Percentiles rank a stretch among this genome's conserved stretches.
Evolutionary conservation across 2,329 filamentous ascomycete genomes (phyloP).

Genomic region (Cercospora beticola): DNA sequence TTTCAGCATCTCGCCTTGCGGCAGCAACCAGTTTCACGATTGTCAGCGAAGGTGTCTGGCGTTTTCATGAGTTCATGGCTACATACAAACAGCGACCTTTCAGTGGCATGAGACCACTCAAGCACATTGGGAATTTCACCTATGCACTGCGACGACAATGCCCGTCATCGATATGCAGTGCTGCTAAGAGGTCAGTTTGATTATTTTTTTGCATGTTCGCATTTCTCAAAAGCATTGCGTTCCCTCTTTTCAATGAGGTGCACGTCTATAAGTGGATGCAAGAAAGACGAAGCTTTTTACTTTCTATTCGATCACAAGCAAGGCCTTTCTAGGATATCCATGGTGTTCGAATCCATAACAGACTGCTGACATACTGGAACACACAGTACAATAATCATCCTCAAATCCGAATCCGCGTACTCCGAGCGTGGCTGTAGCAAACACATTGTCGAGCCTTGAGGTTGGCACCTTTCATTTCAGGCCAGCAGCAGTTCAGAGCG

Average conservation of each 20-base stretch:
- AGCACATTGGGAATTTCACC: background rate
- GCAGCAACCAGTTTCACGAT: background rate
- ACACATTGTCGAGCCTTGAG: too few relatives aligned
- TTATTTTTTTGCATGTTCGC: background rate
- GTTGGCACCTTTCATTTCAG: too few relatives aligned
- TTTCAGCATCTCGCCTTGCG: background rate
- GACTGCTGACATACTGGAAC: slow-evolving; percentile 12
- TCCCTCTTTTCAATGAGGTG: slow-evolving; percentile 10
- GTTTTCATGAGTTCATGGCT: background rate
- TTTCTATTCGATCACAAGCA: slow-evolving; percentile 13
- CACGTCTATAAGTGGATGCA: slow-evolving; percentile 8
- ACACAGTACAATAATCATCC: background rate
- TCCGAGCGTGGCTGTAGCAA: background rate
- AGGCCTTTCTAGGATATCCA: slow-evolving; percentile 6
- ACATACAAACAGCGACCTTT: background rate
- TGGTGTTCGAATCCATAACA: slow-evolving; percentile 15
- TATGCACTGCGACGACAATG: background rate
- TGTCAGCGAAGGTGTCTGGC: slow-evolving; percentile 15
- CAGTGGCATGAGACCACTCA: background rate
- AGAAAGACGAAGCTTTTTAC: slow-evolving; percentile 16
- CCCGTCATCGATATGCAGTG: background rate
- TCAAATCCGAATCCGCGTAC: background rate
- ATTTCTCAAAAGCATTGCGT: slow-evolving; percentile 10
- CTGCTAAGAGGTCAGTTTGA: background rate
- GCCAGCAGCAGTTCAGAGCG: too few relatives aligned